phyloP scores from a whole-genome alignment of 441 rosid species.

The Gossypium davidsonii region DNA sequence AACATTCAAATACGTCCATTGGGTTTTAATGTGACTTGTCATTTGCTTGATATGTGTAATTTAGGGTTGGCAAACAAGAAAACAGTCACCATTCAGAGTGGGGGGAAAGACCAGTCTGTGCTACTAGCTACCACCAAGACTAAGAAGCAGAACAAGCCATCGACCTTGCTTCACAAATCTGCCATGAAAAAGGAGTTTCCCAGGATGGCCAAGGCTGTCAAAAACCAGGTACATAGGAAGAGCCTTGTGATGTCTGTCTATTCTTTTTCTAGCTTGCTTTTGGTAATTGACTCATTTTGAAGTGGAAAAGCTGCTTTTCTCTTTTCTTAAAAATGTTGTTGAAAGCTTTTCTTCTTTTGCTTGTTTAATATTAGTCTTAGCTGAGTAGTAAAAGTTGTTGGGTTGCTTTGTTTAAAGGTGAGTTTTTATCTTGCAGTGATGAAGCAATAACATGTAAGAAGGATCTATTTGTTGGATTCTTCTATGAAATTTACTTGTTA shows the following conservation, averaged over 20 bases:
- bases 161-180: slow-evolving; percentile 47
- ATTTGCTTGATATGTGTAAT: background rate
- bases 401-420: too few species aligned
- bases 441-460: background rate
- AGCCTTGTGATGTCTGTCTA: too few species aligned
- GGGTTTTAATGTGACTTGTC: background rate
- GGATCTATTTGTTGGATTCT: background rate
- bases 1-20: background rate
- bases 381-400: too few species aligned
- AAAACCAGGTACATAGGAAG: slow-evolving; percentile 38
- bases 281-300: too few species aligned
- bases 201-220: slow-evolving; percentile 59
- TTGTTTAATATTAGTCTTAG: too few species aligned
- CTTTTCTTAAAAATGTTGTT: too few species aligned
- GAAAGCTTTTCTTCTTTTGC: too few species aligned
- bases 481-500: slow-evolving; percentile 29
- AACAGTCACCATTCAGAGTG: slow-evolving; percentile 63
- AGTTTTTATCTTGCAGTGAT: background rate
- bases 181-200: slow-evolving; percentile 61
- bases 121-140: slow-evolving; percentile 71
- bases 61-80: slow-evolving; percentile 78
- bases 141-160: slow-evolving; percentile 53
- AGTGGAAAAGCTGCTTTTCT: too few species aligned
- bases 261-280: too few species aligned
- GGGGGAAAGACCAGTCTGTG: slow-evolving; percentile 55